Conservation (phyloP, 306 rosid genomes). For the Amphicarpaea edgeworthii region DNA sequence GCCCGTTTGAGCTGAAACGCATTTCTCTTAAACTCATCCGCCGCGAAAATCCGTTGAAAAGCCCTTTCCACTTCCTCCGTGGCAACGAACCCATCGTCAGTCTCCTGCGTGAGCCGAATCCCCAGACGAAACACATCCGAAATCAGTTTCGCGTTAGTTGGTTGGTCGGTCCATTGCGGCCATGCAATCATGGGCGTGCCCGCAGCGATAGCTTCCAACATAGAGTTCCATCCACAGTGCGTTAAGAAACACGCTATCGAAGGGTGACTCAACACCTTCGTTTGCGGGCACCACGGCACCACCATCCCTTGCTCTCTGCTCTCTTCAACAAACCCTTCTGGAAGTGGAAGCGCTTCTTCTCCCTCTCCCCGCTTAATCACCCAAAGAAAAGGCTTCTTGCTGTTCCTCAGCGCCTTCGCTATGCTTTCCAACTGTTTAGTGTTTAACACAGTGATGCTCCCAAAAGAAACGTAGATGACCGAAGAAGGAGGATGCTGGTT, state of each 20-base stretch:
- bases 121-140: slow-evolving; percentile 52
- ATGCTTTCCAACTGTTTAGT: slow-evolving; percentile 49
- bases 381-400: slow-evolving; percentile 51
- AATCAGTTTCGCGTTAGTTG: slow-evolving; percentile 60
- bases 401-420: slow-evolving; percentile 49
- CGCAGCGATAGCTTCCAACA: slow-evolving; percentile 52
- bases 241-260: slow-evolving; percentile 58
- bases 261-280: slow-evolving; percentile 53
- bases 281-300: slow-evolving; percentile 63
- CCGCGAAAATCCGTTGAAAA: slow-evolving; percentile 39
- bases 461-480: slow-evolving; percentile 60
- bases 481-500: slow-evolving; percentile 44
- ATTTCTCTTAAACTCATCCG: slow-evolving; percentile 43
- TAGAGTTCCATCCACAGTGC: slow-evolving; percentile 68
- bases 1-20: slow-evolving; percentile 45
- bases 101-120: slow-evolving; percentile 44
- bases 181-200: slow-evolving; percentile 60
- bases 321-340: slow-evolving; percentile 47
- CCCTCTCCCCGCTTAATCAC: slow-evolving; percentile 38
- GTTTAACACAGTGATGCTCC: slow-evolving; percentile 45
- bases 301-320: slow-evolving; percentile 53
- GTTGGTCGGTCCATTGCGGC: slow-evolving; percentile 67
- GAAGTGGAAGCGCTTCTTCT: slow-evolving; percentile 27
- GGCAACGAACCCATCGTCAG: slow-evolving; percentile 49
- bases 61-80: slow-evolving; percentile 52